Evolutionary conservation across 1,139 yeast species (phyloP).

Genomic region (Meyerozyma sp.): DNA sequence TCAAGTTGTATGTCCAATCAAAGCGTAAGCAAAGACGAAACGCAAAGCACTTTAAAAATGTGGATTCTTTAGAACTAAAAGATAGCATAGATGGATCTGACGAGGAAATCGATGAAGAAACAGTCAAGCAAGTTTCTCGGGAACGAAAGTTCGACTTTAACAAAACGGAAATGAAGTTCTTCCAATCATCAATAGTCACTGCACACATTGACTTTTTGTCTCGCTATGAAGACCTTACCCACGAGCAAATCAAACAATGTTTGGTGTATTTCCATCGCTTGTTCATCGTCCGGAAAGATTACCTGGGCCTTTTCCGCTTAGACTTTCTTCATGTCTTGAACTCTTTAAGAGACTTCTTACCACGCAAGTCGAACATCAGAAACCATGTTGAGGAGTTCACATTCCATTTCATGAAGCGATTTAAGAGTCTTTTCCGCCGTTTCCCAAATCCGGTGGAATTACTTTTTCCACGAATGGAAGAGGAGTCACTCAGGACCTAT

Average conservation of each 20-base stretch:
- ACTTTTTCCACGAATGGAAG: constrained; percentile 59
- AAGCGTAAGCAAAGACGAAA: constrained; percentile 31
- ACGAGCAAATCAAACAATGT: constrained; percentile 57
- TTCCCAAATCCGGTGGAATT: constrained; percentile 66
- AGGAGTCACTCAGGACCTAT: constrained; percentile 29
- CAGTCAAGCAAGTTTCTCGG: constrained; percentile 29
- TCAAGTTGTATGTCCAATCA: constrained; percentile 49
- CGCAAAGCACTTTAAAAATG: constrained; percentile 12
- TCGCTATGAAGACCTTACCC: constrained; percentile 58
- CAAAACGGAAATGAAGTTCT: constrained; percentile 34
- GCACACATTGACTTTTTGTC: constrained; percentile 47
- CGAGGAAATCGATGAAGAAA: constrained; percentile 25
- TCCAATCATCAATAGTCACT: constrained; percentile 40
- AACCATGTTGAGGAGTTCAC: constrained; percentile 63
- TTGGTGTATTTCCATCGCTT: constrained; percentile 69
- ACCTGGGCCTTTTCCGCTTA: constrained; percentile 60
- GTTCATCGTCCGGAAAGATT: constrained; percentile 56
- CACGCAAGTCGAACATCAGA: constrained; percentile 36
- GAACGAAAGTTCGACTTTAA: constrained; percentile 51
- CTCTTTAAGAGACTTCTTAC: constrained; percentile 25
- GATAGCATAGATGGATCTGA: constrained; percentile 5
- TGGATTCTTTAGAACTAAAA: constrained; percentile 17
- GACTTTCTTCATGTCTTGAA: constrained; percentile 57
- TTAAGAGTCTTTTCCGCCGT: constrained; percentile 44
- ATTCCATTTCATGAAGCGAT: constrained; percentile 59